These are phyloP conservation scores for Glarea lozoyensis DNA, from an alignment of 495 filamentous ascomycete genomes.

Conservation along the genomic window DNA sequence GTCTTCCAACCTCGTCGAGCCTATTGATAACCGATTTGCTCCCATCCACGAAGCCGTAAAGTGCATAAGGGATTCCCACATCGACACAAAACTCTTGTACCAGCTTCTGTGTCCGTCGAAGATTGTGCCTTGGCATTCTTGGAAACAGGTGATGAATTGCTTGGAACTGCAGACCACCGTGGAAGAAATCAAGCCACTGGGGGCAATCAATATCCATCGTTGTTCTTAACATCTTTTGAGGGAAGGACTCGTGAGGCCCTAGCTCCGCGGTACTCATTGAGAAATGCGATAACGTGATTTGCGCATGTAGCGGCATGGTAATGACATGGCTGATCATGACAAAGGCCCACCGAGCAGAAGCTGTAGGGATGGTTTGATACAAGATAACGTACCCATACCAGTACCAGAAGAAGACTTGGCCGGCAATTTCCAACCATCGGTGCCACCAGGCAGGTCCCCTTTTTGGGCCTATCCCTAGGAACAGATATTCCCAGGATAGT, in stretches of 20 bases:
- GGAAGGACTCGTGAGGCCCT: conserved; percentile 80
- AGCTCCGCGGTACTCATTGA: conserved; percentile 93
- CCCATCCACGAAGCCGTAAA: conserved; percentile 89
- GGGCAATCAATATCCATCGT: conserved; percentile 98
- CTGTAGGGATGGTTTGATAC: conserved; percentile 66
- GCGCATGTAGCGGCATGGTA: conserved; percentile 80
- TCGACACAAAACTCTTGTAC: conserved; percentile 87
- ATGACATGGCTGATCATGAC: conserved; percentile 82
- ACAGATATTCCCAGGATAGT: conserved; percentile 74
- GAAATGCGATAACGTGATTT: conserved; percentile 95
- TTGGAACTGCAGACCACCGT: conserved; percentile 94
- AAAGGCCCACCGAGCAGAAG: conserved; percentile 61
- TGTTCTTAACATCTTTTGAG: conserved; percentile 93
- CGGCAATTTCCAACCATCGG: conserved; percentile 72
- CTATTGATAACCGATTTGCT: conserved; percentile 81
- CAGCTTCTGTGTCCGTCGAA: conserved; percentile 70
- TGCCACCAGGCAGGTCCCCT: conserved; percentile 87
- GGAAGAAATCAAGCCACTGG: conserved; percentile 90
- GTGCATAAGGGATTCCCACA: conserved; percentile 84
- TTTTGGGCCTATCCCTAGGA: conserved; percentile 64
- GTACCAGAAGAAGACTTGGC: conserved; percentile 82
- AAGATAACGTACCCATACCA: conserved; percentile 88
- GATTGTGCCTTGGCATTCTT: conserved; percentile 89
- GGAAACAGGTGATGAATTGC: conserved; percentile 93
- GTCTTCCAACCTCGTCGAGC: conserved; percentile 78